Evolutionary conservation across 257 asterid species (phyloP), one percentile per base, ranked within the genome.

Genomic region (Salvia splendens): DNA sequence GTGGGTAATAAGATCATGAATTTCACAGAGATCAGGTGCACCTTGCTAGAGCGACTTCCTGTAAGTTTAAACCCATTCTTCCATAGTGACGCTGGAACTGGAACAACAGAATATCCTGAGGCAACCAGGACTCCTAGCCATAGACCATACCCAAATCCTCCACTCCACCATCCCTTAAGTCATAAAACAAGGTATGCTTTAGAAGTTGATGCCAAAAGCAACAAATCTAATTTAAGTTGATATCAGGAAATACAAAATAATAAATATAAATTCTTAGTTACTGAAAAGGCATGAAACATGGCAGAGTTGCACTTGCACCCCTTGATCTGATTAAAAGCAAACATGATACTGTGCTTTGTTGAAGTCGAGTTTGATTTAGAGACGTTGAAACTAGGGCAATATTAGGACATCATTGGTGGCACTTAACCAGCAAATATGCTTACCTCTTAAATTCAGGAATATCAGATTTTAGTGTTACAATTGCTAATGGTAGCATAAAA

Each of bases 101-200:
- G 97, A 76, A 84, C 85, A 42, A 91, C 96, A 52, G 87, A 79
- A 79, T 84, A 86, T 60, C 97, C 97, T 2, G 92, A 91, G 56
- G 97, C 91, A 64, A 88, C 96, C 70, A 81, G 70, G 75, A 80
- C 71, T 49, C 97, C 97, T 64, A 91, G 88, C 96, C 97, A 91
- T 28, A 88, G 62, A 57, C 97, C 96, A 62, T 91, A 88, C 58
- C 91, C 96, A 70, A 86, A 91, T 83, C 97, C 97, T 24, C 95
- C 91, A 63, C 92, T 79, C 95, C 96, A 88, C 97, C 97, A 88
- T 67, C 96, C 97, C 97, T 88, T 61, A n/a, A 47, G 75, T 51
- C 67, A 71, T 60, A 65, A 47, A 50, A 66, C 7, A 75, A 69
- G 12, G 14, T 28, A 42, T 35, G 53, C 33, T 59, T 70, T 64